These are phyloP conservation scores for Cryptosporidium viatorum DNA, from an alignment of 169 alveolate species.

Conservation along the genomic window DNA sequence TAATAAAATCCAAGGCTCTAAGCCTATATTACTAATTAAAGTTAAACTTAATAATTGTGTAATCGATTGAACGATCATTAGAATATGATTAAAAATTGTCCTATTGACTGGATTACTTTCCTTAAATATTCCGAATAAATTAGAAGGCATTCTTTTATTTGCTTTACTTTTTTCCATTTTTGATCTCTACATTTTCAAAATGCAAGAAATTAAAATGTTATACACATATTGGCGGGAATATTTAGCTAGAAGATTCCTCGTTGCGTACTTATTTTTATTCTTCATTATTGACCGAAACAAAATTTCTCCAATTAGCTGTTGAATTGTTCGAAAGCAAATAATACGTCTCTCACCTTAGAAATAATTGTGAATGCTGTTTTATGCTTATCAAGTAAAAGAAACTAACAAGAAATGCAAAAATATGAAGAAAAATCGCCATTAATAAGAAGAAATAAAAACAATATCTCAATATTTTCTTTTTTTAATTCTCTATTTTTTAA, in stretches of 20 bases:
- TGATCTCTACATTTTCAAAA: neutral
- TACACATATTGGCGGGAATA: constrained; percentile 4
- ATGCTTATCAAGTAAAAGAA: neutral
- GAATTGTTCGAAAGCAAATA: neutral
- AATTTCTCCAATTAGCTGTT: neutral
- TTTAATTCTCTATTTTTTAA: neutral
- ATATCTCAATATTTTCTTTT: neutral
- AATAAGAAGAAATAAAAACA: constrained; percentile 7
- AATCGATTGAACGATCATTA: constrained; percentile 9
- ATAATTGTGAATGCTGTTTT: neutral
- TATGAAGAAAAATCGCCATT: constrained; percentile 59
- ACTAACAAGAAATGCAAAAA: constrained; percentile 11
- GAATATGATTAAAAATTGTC: neutral
- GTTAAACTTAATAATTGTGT: constrained; percentile 12
- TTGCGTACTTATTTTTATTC: neutral
- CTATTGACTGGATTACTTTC: neutral
- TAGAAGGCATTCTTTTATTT: neutral
- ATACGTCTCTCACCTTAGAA: neutral
- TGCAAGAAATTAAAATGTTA: neutral
- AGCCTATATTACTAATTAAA: constrained; percentile 1
- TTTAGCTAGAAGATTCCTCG: neutral
- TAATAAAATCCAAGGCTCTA: constrained; percentile 73
- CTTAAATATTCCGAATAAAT: neutral
- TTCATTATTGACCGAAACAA: neutral
- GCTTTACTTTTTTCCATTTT: neutral